Evolutionary conservation across 352 stramenopile genomes (phyloP).

Genomic region (Phytophthora rubi): DNA sequence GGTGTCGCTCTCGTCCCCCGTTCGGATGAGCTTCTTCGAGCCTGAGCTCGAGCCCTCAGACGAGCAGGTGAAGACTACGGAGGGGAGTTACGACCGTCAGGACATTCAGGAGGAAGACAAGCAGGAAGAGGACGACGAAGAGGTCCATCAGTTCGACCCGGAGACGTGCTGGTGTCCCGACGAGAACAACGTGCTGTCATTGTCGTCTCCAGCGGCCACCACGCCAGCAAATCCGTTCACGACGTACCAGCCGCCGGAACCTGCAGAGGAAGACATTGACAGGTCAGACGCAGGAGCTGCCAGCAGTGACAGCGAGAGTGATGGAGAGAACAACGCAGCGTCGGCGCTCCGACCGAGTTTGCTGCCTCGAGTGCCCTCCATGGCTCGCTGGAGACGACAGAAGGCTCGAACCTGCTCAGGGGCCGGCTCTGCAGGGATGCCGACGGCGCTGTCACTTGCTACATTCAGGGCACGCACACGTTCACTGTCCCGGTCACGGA

Average conservation of each 20-base stretch:
- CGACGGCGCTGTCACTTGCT: slow-evolving; percentile 34
- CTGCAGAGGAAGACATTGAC: slow-evolving; percentile 4
- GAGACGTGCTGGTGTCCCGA: slow-evolving; percentile 34
- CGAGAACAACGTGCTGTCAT: slow-evolving; percentile 18
- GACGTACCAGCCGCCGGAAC: slow-evolving; percentile 6
- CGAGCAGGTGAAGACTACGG: not conserved
- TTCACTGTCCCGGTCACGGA: slow-evolving; percentile 37
- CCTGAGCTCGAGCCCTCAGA: slow-evolving; percentile 25
- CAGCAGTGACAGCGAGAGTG: slow-evolving; percentile 25
- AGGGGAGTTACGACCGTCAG: not conserved
- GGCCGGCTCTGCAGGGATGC: slow-evolving; percentile 32
- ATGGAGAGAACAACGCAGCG: slow-evolving; percentile 2
- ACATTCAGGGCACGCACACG: slow-evolving; percentile 44
- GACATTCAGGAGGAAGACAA: slow-evolving; percentile 17
- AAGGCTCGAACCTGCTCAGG: slow-evolving; percentile 56
- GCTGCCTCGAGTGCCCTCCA: slow-evolving; percentile 24
- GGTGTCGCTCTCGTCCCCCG: slow-evolving; percentile 30
- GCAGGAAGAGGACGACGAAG: slow-evolving; percentile 18
- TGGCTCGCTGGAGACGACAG: slow-evolving; percentile 36
- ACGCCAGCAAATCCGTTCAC: slow-evolving; percentile 24
- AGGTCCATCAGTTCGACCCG: slow-evolving; percentile 16
- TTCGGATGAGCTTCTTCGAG: slow-evolving; percentile 32
- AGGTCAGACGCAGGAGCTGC: not conserved
- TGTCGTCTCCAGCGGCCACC: slow-evolving; percentile 12
- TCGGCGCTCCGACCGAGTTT: slow-evolving; percentile 25